Evolutionary conservation across 805 yeast genomes (phyloP).

Genomic region (Ogataea parapolymorpha): DNA sequence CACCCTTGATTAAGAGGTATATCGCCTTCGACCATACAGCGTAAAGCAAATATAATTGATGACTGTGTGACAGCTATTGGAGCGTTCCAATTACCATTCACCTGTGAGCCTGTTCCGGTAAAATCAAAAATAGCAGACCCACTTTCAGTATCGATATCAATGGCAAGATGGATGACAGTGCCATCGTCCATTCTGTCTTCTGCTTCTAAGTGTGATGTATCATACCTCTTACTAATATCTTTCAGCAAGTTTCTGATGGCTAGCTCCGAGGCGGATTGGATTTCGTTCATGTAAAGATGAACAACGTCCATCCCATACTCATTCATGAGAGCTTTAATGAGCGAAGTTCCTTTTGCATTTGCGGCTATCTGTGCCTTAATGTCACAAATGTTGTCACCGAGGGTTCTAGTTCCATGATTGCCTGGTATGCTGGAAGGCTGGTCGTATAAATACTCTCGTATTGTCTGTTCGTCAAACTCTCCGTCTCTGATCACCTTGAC

Average conservation of each 20-base stretch:
- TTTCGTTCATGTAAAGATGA: constrained; percentile 71
- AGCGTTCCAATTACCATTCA: constrained; percentile 86
- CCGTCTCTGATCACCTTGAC: constrained; percentile 50
- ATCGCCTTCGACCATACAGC: constrained; percentile 79
- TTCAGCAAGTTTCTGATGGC: constrained; percentile 57
- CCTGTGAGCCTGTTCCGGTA: constrained; percentile 76
- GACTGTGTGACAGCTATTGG: constrained; percentile 87
- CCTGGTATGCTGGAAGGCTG: constrained; percentile 47
- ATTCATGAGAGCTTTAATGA: constrained; percentile 39
- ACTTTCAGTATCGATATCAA: constrained; percentile 42
- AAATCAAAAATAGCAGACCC: constrained; percentile 76
- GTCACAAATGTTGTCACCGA: constrained; percentile 51
- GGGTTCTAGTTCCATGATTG: constrained; percentile 53
- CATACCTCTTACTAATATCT: constrained; percentile 40
- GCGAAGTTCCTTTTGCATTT: constrained; percentile 48
- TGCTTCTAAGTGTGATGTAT: constrained; percentile 40
- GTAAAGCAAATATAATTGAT: constrained; percentile 78
- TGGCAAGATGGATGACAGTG: constrained; percentile 52
- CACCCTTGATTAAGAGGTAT: constrained; percentile 95
- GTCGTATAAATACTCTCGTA: constrained; percentile 42
- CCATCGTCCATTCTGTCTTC: constrained; percentile 80
- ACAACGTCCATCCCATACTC: constrained; percentile 58
- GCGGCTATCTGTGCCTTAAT: constrained; percentile 49
- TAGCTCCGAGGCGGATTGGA: constrained; percentile 69
- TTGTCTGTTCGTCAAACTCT: constrained; percentile 50